These are phyloP conservation scores for Pichia sorboxylosa DNA, from an alignment of 1,139 yeast species.

Conservation along the genomic window DNA sequence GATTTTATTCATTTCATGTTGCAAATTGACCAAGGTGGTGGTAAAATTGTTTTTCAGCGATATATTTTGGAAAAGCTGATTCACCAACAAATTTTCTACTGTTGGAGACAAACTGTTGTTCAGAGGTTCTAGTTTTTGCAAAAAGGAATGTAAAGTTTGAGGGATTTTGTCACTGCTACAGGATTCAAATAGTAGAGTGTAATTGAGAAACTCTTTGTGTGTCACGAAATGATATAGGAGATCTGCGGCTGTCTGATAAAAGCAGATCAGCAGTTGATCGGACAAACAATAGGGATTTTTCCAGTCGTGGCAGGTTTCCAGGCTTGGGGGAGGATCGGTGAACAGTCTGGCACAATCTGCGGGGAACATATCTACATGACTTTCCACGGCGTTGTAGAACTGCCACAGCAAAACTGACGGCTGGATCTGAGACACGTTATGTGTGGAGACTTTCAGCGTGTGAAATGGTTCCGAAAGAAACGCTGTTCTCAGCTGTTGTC, in stretches of 20 bases:
- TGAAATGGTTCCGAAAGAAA: neutral
- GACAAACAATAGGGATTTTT: neutral
- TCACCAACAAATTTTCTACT: neutral
- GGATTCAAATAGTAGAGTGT: neutral
- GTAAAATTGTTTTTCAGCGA: neutral
- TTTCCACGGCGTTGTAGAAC: neutral
- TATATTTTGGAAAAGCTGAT: neutral
- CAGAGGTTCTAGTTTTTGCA: neutral
- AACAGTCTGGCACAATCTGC: conserved; percentile 1
- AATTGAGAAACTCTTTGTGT: conserved; percentile 1
- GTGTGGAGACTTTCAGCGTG: neutral
- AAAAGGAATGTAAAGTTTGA: neutral
- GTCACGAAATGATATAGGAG: neutral
- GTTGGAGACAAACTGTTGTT: neutral
- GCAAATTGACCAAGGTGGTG: neutral
- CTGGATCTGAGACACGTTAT: neutral
- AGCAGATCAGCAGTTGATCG: neutral
- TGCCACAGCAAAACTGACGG: conserved; percentile 1
- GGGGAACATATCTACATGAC: conserved; percentile 1
- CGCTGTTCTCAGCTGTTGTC: neutral
- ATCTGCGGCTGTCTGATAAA: conserved; percentile 1
- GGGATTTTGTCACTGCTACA: neutral
- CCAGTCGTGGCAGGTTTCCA: neutral
- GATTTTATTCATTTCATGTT: neutral
- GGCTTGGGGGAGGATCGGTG: neutral